phyloP scores from a whole-genome alignment of 73 alveolate genomes.

The Tetrahymena thermophila region DNA sequence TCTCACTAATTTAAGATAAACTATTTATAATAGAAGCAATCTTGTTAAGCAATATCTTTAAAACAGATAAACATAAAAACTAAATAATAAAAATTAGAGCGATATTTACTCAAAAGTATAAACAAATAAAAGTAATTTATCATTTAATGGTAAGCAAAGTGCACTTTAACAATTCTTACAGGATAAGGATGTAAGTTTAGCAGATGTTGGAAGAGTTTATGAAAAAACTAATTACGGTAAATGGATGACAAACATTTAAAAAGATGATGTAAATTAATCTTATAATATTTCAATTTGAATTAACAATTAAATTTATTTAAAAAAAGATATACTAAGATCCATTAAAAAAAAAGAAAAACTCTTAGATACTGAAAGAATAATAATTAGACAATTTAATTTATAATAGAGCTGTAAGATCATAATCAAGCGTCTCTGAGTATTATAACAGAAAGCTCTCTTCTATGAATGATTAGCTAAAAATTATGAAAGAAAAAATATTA shows the following conservation, averaged over 20 bases:
- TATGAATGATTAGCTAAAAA: not conserved
- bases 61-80: not conserved
- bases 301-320: not conserved
- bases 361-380: not conserved
- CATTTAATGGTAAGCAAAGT: not conserved
- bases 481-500: not conserved
- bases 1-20: not conserved
- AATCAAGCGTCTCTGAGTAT: not conserved
- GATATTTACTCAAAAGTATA: not conserved
- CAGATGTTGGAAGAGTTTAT: not conserved
- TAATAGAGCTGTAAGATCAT: not conserved
- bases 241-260: not conserved
- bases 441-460: not conserved
- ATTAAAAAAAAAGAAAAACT: not conserved
- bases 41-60: not conserved
- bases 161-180: not conserved
- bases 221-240: not conserved
- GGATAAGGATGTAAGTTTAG: not conserved
- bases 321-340: not conserved
- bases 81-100: not conserved
- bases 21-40: not conserved
- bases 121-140: not conserved
- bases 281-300: not conserved
- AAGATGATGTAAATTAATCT: not conserved
- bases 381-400: not conserved